phyloP scores from a whole-genome alignment of 2,329 filamentous ascomycete genomes.

The Thermomyces lanuginosus region DNA sequence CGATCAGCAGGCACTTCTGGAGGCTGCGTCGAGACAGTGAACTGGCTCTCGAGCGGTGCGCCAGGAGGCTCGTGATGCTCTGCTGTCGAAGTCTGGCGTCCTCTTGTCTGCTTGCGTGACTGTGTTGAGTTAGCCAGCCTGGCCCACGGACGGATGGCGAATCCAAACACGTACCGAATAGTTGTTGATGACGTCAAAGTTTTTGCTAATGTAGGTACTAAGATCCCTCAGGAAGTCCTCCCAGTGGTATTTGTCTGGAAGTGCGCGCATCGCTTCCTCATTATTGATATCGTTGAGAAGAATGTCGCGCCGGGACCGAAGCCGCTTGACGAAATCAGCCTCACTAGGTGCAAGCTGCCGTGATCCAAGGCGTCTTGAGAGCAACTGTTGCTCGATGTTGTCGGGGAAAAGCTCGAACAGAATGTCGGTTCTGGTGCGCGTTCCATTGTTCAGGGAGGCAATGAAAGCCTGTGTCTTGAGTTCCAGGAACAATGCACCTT shows the following conservation, averaged over 20 bases:
- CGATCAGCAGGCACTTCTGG: constrained; percentile 24
- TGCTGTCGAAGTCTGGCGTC: constrained; percentile 20
- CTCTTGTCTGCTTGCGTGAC: constrained; percentile 25
- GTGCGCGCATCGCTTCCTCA: constrained; percentile 30
- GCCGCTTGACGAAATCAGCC: constrained; percentile 41
- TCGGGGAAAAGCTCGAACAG: constrained; percentile 44
- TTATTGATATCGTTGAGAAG: constrained; percentile 40
- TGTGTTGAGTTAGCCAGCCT: constrained; percentile 12
- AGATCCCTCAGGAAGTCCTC: constrained; percentile 46
- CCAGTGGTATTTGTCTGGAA: constrained; percentile 48
- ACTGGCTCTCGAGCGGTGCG: constrained; percentile 27
- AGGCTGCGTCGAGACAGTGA: constrained; percentile 23
- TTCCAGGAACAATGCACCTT: constrained; percentile 45
- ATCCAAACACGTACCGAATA: constrained; percentile 24
- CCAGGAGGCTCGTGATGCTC: constrained; percentile 21
- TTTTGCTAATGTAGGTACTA: constrained; percentile 41
- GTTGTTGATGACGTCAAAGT: constrained; percentile 37
- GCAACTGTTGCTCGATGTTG: constrained; percentile 38
- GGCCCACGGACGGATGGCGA: neutral
- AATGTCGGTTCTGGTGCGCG: constrained; percentile 39
- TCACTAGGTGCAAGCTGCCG: constrained; percentile 41
- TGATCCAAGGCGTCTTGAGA: constrained; percentile 38
- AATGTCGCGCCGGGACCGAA: constrained; percentile 39
- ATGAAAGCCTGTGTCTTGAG: constrained; percentile 53
- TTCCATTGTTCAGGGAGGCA: constrained; percentile 41